Evolutionary conservation across 2,329 filamentous ascomycete genomes (phyloP), one percentile per base, ranked within the genome.

Genomic region (Cladosporium colombiae): DNA sequence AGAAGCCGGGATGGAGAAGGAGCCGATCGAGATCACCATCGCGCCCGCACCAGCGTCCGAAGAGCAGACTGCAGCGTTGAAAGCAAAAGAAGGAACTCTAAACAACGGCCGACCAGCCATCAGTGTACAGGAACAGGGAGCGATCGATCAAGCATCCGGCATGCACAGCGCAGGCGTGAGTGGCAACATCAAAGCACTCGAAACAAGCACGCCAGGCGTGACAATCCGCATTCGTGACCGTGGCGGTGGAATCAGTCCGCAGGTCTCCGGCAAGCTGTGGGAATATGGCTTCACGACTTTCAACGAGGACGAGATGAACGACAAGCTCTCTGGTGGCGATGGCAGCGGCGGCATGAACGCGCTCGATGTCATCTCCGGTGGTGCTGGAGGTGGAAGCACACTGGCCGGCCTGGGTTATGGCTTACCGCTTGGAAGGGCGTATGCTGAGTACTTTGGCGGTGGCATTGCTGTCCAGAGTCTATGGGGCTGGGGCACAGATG

Each of bases 261-360:
- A 93, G 18, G 89, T 95, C 31, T 81, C 95, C 37, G 88, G 89
- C 5, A 89, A 94, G 70, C 93, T 99, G 66, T 99, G 95, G 93
- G 93, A 93, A 7, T 99, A 98, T 77, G 95, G 91, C 68, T 99
- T 97, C 77, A 97, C 94, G 23, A 99, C 95, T 0, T 98, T 98
- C 78, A 89, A 87, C 65, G 91, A 92, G 25, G 85, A 89, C 49
- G 78, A 83, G 67, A 80, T 81, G 13, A 76, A 78, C 7, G 86
- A 68, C 82, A 86, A 65, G 75, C 80, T 81, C 5, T 78, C 80
- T 14, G 76, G 79, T 40, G 77, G 76, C 33, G 79, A 80, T 33
- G 78, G 80, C 16, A 53, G 46, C 10, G 60, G 60, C 14, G 83
- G 82, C 57, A 83, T 87, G 74, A 88, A 91, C 73, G 91, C 90